These are phyloP conservation scores for Xylaria flabelliformis DNA, from an alignment of 495 filamentous ascomycete species.

Conservation along the genomic window DNA sequence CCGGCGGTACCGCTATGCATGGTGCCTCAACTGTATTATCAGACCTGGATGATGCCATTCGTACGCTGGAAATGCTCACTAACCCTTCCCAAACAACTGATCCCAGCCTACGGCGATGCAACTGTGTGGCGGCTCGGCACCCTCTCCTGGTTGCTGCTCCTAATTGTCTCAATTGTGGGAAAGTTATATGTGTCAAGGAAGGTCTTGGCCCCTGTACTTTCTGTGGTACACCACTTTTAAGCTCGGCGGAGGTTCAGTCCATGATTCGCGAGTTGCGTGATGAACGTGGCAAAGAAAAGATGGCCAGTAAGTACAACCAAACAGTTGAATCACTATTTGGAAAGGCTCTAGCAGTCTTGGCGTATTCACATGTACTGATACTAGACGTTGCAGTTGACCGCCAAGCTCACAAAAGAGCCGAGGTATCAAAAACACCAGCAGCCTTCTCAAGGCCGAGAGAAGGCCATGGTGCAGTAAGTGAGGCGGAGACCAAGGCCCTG, in stretches of 20 bases:
- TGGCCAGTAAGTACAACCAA: constrained; percentile 53
- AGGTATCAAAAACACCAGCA: constrained; percentile 60
- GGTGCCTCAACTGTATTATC: constrained; percentile 74
- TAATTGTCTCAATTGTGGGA: constrained; percentile 91
- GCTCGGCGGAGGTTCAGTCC: constrained; percentile 70
- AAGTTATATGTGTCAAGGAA: constrained; percentile 95
- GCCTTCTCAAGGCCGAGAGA: constrained; percentile 58
- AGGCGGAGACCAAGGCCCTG: constrained; percentile 62
- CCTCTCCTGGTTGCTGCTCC: constrained; percentile 85
- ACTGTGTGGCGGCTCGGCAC: constrained; percentile 84
- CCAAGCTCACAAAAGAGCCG: constrained; percentile 65
- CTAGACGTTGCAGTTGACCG: constrained; percentile 62
- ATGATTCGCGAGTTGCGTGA: constrained; percentile 89
- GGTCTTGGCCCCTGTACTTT: constrained; percentile 95
- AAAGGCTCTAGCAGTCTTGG: background rate
- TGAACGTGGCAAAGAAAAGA: constrained; percentile 84
- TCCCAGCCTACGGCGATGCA: constrained; percentile 68
- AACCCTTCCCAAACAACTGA: constrained; percentile 71
- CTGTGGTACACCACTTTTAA: constrained; percentile 77
- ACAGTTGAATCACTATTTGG: background rate
- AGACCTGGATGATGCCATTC: constrained; percentile 90
- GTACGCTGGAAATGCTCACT: constrained; percentile 86
- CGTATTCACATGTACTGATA: background rate
- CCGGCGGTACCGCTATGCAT: constrained; percentile 78
- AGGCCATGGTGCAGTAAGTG: constrained; percentile 41